Evolutionary conservation across 129 eudicot species (phyloP), one percentile per base, ranked within the genome.

Genomic region (Centaurea solstitialis): DNA sequence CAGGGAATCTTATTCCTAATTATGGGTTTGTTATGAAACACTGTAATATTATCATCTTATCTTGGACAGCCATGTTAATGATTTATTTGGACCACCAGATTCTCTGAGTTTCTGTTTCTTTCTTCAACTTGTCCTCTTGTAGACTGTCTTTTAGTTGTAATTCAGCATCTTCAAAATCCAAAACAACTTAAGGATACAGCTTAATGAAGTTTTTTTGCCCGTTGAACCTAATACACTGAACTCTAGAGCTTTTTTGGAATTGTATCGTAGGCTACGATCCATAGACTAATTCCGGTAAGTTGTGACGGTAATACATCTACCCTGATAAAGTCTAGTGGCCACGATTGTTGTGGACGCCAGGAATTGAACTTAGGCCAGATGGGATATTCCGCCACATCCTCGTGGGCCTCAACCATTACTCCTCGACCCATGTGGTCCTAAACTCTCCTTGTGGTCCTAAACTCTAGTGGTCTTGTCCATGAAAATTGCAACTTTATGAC

Each of bases 31-130:
- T 79, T 79, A 70, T 82, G 74, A 64, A 33, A 65, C 76, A 45
- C 20, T 77, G 37, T 62, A 7, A 23, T 20, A 66, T 73, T 72
- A 79, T 71, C 77, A 70, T 72, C 77, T 76, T 82, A 68, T 85
- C 81, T 72, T 64, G 77, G 20, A 69, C 69, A 78, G 84, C 65
- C 73, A 9, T 74, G 28, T 53, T 8, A 38, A 66, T 82, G 74
- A 64, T 80, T 53, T 35, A 4, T 50, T 67, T 59, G 88, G 86
- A 87, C 86, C 88, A 84, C 85, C 71, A 50, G 38, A 72, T 80
- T 79, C 77, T 47, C 47, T 47, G 38, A 67, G 23, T 40, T 71
- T 76, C 78, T 67, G 81, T 62, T 84, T 65, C 83, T 80, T 75
- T 79, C 86, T 71, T 82, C 50, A 61, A 69, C 30, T 74, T 15